Evolutionary conservation across 129 eudicot genomes (phyloP), one percentile per base, ranked within the genome.

Genomic region (Solidago caesia): DNA sequence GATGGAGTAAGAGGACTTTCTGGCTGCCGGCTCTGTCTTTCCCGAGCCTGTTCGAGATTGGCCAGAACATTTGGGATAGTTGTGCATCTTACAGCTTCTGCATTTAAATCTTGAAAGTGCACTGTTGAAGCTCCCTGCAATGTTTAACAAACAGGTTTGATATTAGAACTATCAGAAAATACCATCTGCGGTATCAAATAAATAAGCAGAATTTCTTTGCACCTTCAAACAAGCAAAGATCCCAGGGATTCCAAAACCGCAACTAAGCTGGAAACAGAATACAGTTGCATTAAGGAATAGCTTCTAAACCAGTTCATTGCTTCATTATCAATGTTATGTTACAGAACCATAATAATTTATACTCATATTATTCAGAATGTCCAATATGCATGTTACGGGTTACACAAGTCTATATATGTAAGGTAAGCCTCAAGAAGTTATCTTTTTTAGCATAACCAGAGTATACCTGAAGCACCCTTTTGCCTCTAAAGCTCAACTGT

Each of bases 191-290:
- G 43, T 60, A 25, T 60, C 5, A 9, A 60, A 60, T 8, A 9
- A 0, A 26, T 25, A 26, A 25, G 26, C 27, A 58, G 0, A 5
- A 12, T 42, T 26, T 33, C 48, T 67, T 25, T 39, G 46, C 84
- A 89, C 96, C 96, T 89, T 86, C 62, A 89, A 81, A 72, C 96
- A 86, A 64, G 96, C 87, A 64, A 86, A 89, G 56, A 89, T 89
- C 72, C 96, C 96, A 59, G 91, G 84, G 46, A 86, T 75, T 75
- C 96, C 96, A 82, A 79, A 82, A 71, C 82, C 77, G 51, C 96
- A 89, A 67, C 78, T 67, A 82, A 89, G 92, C 96, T 89, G 86
- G 11, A 75, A 41, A 44, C 64, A 64, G 65, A 75, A 58, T 44
- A 71, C 71, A 59, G 45, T 64, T 46, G 68, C 65, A 46, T 64